phyloP scores from a whole-genome alignment of 2,329 filamentous ascomycete genomes.

The Aureobasidium sp. region DNA sequence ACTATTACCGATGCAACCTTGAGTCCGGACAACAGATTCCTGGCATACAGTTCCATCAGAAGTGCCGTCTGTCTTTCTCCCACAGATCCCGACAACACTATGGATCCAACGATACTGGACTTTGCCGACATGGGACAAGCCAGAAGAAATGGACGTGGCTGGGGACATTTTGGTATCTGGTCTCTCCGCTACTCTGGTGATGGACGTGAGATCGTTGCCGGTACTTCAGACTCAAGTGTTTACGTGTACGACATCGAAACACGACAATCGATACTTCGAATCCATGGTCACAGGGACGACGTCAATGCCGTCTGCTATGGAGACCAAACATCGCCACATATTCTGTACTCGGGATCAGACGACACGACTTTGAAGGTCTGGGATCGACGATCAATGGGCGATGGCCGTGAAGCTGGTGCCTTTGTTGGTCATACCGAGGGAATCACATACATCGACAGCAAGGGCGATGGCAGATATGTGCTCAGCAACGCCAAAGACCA shows the following conservation, averaged over 20 bases:
- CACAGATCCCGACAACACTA: constrained; percentile 73
- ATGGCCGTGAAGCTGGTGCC: constrained; percentile 54
- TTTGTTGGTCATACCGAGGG: constrained; percentile 60
- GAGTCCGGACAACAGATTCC: constrained; percentile 82
- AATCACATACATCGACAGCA: constrained; percentile 63
- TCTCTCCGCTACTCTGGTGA: constrained; percentile 89
- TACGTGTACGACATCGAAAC: constrained; percentile 91
- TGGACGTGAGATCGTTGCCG: constrained; percentile 81
- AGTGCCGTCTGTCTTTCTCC: constrained; percentile 76
- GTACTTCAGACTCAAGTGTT: constrained; percentile 69
- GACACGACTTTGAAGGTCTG: constrained; percentile 92
- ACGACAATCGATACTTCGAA: constrained; percentile 61
- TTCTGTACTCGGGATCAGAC: constrained; percentile 92
- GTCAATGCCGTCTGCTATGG: constrained; percentile 97
- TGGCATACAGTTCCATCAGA: constrained; percentile 86
- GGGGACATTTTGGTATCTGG: constrained; percentile 54
- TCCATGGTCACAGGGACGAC: constrained; percentile 74
- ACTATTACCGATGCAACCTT: constrained; percentile 90
- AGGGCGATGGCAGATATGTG: constrained; percentile 83
- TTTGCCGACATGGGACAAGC: constrained; percentile 47
- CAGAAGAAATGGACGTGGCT: constrained; percentile 19
- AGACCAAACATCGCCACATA: constrained; percentile 79
- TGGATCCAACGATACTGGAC: constrained; percentile 73
- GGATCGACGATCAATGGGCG: constrained; percentile 68
- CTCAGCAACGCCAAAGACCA: constrained; percentile 94